Percentiles rank a stretch among this genome's conserved stretches.
Evolutionary conservation across 371 early-diverging fungal species (phyloP).

Genomic region (Saksenaea oblongispora): DNA sequence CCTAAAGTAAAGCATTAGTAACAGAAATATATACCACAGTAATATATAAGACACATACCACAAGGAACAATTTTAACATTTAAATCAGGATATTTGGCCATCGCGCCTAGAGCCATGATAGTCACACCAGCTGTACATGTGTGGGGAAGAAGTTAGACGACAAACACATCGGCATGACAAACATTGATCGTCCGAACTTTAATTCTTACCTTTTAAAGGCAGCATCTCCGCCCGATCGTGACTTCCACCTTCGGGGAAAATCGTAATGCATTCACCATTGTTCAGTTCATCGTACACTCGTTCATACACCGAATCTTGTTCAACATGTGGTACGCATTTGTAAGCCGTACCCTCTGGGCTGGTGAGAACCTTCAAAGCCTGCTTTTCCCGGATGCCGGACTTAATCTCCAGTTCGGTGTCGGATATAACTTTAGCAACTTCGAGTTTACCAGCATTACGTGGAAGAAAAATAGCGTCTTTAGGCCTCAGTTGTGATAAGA

Average conservation of each 20-base stretch:
- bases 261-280: conserved; percentile 82
- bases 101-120: conserved; percentile 88
- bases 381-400: conserved; percentile 56
- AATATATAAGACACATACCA: conserved; percentile 34
- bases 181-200: neutral
- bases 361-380: conserved; percentile 58
- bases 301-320: conserved; percentile 80
- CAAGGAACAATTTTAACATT: conserved; percentile 90
- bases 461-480: conserved; percentile 62
- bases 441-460: conserved; percentile 54
- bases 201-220: conserved; percentile 77
- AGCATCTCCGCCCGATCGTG: conserved; percentile 92
- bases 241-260: conserved; percentile 95
- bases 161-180: neutral
- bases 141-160: neutral
- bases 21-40: neutral
- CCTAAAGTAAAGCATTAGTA: conserved; percentile 30
- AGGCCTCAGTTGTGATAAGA: conserved; percentile 63
- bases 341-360: conserved; percentile 58
- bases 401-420: conserved; percentile 73
- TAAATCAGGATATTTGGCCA: conserved; percentile 76
- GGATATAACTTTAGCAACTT: conserved; percentile 70
- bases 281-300: conserved; percentile 75
- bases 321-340: conserved; percentile 80
- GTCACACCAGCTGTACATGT: conserved; percentile 71